These are phyloP conservation scores for Pisolithus microcarpus DNA, from an alignment of 768 basidiomycete genomes.

Conservation along the genomic window DNA sequence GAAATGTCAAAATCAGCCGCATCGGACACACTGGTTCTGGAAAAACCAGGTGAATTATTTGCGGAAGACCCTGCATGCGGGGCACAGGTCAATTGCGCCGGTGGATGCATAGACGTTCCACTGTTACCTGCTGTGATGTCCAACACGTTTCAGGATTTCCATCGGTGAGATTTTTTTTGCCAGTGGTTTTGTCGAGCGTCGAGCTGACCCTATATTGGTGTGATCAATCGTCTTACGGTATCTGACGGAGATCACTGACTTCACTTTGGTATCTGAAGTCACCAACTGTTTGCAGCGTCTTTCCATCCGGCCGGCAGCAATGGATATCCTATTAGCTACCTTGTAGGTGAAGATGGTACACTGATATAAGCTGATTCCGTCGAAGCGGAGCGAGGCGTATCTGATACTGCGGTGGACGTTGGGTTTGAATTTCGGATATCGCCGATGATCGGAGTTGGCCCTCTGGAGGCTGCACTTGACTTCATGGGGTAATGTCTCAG, in stretches of 20 bases:
- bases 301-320: conserved; percentile 13
- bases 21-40: conserved; percentile 44
- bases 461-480: too few relatives aligned
- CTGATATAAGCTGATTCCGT: too few relatives aligned
- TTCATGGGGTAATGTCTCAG: too few relatives aligned
- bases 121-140: conserved; percentile 68
- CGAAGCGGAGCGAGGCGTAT: too few relatives aligned
- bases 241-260: conserved; percentile 35
- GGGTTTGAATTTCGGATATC: too few relatives aligned
- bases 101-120: neutral
- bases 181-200: conserved; percentile 63
- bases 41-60: conserved; percentile 66
- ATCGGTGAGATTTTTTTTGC: conserved; percentile 66
- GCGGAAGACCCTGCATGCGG: conserved; percentile 59
- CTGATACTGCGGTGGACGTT: too few relatives aligned
- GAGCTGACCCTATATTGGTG: conserved; percentile 60
- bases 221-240: conserved; percentile 13
- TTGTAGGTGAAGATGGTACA: too few relatives aligned
- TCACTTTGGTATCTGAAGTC: conserved; percentile 19
- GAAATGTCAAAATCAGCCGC: conserved; percentile 60
- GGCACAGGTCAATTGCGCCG: conserved; percentile 1
- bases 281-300: conserved; percentile 16
- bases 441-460: too few relatives aligned
- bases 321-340: neutral
- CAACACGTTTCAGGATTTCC: conserved; percentile 74